A percentile compares a stretch with the other conserved stretches of the same genome.
These are phyloP conservation scores for Blastomyces percursus DNA, from an alignment of 2,329 filamentous ascomycete species.

Conservation along the genomic window DNA sequence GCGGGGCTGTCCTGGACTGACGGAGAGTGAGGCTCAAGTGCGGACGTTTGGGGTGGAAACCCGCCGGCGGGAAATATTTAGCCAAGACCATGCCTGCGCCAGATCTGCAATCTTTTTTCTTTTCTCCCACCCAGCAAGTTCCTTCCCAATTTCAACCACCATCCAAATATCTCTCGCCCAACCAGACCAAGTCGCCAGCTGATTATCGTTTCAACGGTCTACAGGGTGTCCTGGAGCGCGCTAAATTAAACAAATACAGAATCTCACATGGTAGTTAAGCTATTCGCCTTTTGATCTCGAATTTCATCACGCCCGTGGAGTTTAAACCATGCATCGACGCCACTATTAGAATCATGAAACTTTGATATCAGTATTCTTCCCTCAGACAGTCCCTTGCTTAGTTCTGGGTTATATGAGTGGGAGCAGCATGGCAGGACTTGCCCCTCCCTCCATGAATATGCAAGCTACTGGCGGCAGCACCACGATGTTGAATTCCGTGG, in stretches of 20 bases:
- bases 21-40: not conserved
- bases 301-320: not conserved
- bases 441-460: constrained; percentile 5
- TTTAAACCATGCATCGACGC: not conserved
- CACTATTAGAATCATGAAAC: constrained; percentile 2
- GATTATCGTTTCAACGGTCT: not conserved
- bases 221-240: not conserved
- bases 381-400: not conserved
- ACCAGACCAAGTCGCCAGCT: not conserved
- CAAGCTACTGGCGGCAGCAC: constrained; percentile 4
- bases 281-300: not conserved
- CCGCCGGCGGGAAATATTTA: not conserved
- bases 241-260: not conserved
- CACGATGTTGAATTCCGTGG: constrained; percentile 4
- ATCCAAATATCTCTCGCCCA: not conserved
- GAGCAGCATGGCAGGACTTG: constrained; percentile 8
- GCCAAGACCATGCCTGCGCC: not conserved
- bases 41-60: not conserved
- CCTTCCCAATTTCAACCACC: not conserved
- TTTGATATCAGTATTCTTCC: not conserved
- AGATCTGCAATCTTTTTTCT: not conserved
- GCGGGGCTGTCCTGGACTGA: not conserved
- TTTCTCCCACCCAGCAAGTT: not conserved
- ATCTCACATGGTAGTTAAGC: not conserved
- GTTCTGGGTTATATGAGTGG: not conserved